Conservation (phyloP, 2,329 filamentous ascomycete species). For the Xylaria digitata region DNA sequence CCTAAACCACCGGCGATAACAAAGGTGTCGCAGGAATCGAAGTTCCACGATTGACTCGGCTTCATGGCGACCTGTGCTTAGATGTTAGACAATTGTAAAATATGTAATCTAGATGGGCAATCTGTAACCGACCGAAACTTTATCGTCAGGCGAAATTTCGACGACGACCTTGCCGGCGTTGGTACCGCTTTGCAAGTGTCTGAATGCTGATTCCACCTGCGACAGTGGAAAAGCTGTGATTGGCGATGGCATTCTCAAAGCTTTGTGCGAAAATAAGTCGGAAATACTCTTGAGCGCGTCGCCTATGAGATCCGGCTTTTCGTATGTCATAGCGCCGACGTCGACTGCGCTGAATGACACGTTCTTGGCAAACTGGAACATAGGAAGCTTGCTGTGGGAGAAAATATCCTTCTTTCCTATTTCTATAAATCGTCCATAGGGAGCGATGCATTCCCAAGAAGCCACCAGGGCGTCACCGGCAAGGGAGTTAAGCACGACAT, state of each 20-base stretch:
- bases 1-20: no score
- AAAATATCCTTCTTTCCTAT: slow-evolving; percentile 51
- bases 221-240: neutral
- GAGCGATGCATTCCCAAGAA: slow-evolving; percentile 33
- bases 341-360: slow-evolving; percentile 42
- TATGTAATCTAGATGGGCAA: neutral
- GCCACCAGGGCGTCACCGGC: slow-evolving; percentile 26
- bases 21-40: no score
- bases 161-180: neutral
- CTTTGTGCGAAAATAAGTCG: no score
- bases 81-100: neutral
- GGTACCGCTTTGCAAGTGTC: neutral
- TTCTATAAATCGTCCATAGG: slow-evolving; percentile 52
- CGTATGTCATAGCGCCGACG: slow-evolving; percentile 10
- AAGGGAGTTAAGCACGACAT: slow-evolving; percentile 21
- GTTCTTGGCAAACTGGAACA: slow-evolving; percentile 51
- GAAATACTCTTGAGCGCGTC: neutral
- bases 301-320: neutral
- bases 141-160: neutral
- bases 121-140: no score
- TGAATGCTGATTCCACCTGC: neutral
- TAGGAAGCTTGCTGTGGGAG: slow-evolving; percentile 51
- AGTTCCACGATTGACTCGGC: no score
- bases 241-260: neutral
- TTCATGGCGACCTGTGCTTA: no score